Percentiles rank a stretch among this genome's conserved stretches.
phyloP scores from a whole-genome alignment of 2,329 filamentous ascomycete genomes.

The Exophiala dermatitidis region DNA sequence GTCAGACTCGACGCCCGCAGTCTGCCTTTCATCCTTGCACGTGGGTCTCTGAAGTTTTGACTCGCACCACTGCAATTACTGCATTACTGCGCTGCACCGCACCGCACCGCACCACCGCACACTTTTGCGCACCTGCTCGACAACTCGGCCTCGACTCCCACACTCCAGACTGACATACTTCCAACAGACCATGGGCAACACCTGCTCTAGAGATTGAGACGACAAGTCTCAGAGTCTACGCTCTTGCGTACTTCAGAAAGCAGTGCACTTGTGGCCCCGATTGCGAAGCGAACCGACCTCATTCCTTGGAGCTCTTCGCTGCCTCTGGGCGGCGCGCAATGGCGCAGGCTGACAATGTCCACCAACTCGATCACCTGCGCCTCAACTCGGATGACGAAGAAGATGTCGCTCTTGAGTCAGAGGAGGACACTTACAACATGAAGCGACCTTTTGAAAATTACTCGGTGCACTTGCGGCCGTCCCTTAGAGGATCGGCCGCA shows the following conservation, averaged over 20 bases:
- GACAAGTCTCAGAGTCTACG: not conserved
- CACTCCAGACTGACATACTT: not conserved
- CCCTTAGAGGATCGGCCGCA: constrained; percentile 11
- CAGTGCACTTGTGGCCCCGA: not conserved
- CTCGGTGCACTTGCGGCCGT: constrained; percentile 9
- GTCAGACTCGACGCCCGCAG: not conserved
- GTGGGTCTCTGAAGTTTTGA: not conserved
- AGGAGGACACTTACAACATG: not conserved
- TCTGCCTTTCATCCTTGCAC: not conserved
- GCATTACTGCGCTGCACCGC: too few relatives aligned
- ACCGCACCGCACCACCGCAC: not conserved
- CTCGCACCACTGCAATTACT: not conserved
- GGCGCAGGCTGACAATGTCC: constrained; percentile 20
- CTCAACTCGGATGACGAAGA: constrained; percentile 9
- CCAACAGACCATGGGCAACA: not conserved
- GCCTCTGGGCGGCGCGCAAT: constrained; percentile 8
- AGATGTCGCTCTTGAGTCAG: not conserved
- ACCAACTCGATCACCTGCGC: constrained; percentile 8
- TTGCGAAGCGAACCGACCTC: not conserved
- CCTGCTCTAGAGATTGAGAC: not conserved
- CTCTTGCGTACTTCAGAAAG: too few relatives aligned
- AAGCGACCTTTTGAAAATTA: not conserved
- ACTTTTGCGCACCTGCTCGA: not conserved
- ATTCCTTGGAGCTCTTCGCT: constrained; percentile 2
- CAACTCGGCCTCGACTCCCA: not conserved